Evolutionary conservation across 768 basidiomycete species (phyloP).

Genomic region (Phanerochaete sordida): DNA sequence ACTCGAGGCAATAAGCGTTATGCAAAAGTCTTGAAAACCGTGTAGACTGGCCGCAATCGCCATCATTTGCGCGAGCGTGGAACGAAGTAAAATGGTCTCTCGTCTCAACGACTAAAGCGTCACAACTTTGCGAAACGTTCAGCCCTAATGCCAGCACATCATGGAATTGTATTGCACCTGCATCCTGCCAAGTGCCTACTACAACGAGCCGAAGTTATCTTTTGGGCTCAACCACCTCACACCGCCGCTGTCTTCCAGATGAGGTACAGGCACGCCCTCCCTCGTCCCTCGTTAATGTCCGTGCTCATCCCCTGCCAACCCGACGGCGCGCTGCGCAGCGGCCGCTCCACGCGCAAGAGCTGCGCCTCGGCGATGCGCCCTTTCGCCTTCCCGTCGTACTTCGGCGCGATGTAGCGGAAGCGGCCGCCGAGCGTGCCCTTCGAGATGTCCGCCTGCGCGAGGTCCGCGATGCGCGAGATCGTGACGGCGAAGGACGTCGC

Average conservation of each 20-base stretch:
- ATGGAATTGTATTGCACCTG: too few relatives aligned
- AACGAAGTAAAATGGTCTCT: too few relatives aligned
- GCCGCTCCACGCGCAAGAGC: not conserved
- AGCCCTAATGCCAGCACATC: too few relatives aligned
- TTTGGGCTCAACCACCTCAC: not conserved
- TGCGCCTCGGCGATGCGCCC: not conserved
- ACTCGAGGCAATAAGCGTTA: too few relatives aligned
- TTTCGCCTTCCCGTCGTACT: not conserved
- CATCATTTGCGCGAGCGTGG: too few relatives aligned
- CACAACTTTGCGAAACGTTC: too few relatives aligned
- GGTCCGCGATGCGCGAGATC: slow-evolving; percentile 1
- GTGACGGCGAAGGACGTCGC: not conserved
- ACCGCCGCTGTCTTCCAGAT: slow-evolving; percentile 3
- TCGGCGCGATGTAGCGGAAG: slow-evolving; percentile 1
- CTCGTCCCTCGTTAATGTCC: slow-evolving; percentile 1
- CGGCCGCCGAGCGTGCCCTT: not conserved
- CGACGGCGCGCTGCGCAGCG: not conserved
- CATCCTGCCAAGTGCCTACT: not conserved
- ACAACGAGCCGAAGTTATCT: too few relatives aligned
- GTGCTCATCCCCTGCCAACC: slow-evolving; percentile 4
- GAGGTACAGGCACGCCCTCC: not conserved
- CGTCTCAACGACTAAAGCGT: too few relatives aligned
- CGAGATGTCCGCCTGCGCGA: not conserved
- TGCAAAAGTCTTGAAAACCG: too few relatives aligned
- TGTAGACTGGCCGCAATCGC: too few relatives aligned